Base-by-base conservation (phyloP, 345 rosid genomes). In the Aurinia saxatilis region DNA sequence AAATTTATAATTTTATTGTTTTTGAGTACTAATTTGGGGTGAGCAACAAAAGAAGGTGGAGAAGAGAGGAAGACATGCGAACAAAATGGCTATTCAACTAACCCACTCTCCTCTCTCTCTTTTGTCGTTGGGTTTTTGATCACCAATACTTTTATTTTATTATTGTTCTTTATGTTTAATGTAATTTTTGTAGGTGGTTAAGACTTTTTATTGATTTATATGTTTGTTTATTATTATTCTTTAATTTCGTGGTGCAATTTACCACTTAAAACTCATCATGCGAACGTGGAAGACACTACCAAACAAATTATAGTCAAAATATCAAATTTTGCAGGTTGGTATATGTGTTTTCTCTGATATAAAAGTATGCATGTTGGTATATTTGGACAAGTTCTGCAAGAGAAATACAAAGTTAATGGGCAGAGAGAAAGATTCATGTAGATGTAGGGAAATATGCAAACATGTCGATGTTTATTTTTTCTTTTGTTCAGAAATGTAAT, bases 51-150 rank as follows among this genome's bases (percentile, higher is more conserved):
- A 71, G 75, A 71, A 64, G 75, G 70, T 71, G 58, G 68, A 68
- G 73, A 16, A 60, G 64, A 47, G 63, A 70, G 59, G n/a, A 70
- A 4, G 54, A 63, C 53, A 71, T 63, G 70, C 70, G 65, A 71
- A 63, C 75, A 71, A 71, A 63, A 71, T 71, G 75, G 75, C 47
- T 54, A 64, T 64, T 44, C 75, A 71, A 71, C 75, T 64, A 71
- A 71, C 70, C 70, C 75, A 71, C 70, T 46, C 47, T 21, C n/a
- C n/a, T 70, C 74, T 34, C 73, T 46, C 18, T 44, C 45, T 54
- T 55, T 33, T 71, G 60, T 71, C 65, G 75, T 64, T 71, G 70
- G 64, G 70, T 63, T 71, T n/a, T 71, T 71, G 75, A 71, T 71
- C 60, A 71, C 75, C 75, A 71, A 71, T 4, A 33, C 53, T 37